Conservation (phyloP, 257 asterid species). For the Paulownia fortunei region DNA sequence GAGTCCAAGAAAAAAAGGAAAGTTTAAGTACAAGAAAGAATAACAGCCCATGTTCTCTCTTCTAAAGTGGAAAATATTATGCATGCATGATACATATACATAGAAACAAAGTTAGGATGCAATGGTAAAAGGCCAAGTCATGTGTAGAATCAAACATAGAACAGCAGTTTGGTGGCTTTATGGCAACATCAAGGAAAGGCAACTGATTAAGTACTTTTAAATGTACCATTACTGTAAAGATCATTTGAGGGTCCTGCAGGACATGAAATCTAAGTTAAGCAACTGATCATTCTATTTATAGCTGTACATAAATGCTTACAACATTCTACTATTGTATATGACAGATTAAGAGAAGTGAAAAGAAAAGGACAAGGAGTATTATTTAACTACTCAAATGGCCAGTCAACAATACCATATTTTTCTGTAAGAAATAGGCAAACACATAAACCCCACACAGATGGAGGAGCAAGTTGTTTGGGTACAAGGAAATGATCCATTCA, state of each 20-base stretch:
- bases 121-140: slow-evolving; percentile 30
- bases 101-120: slow-evolving; percentile 22
- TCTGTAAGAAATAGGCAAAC: neutral
- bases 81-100: slow-evolving; percentile 5
- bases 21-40: slow-evolving; percentile 42
- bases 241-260: slow-evolving; percentile 31
- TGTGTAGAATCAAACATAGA: slow-evolving; percentile 10
- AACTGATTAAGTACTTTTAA: slow-evolving; percentile 34
- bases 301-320: neutral
- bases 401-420: neutral
- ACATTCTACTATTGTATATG: neutral
- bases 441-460: neutral
- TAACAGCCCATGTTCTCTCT: slow-evolving; percentile 34
- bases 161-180: slow-evolving; percentile 37
- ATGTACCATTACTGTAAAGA: slow-evolving; percentile 42
- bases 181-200: slow-evolving; percentile 49
- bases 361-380: neutral
- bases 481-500: neutral
- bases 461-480: neutral
- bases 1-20: slow-evolving; percentile 24
- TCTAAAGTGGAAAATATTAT: slow-evolving; percentile 40
- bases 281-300: slow-evolving; percentile 18
- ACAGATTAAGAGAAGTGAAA: neutral
- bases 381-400: neutral
- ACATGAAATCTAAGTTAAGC: slow-evolving; percentile 27